Percentiles rank a stretch among this genome's conserved stretches.
Evolutionary conservation across 495 filamentous ascomycete species (phyloP).

Genomic region (Xylaria bambusicola): DNA sequence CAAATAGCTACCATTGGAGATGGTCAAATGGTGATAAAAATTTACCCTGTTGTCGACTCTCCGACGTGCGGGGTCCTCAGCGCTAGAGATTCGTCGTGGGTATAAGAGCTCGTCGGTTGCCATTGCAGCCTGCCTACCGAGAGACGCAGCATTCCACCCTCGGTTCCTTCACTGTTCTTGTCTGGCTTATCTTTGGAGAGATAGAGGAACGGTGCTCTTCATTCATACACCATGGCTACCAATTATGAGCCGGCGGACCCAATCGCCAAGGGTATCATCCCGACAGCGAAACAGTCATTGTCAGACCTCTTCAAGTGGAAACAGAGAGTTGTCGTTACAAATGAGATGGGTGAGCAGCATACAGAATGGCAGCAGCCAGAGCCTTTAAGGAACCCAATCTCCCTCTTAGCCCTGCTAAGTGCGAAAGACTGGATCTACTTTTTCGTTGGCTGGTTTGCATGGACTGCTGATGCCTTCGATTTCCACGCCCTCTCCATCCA

Average conservation of each 20-base stretch:
- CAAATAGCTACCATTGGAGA: background rate
- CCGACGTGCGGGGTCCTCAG: background rate
- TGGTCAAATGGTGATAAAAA: background rate
- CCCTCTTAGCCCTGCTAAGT: constrained; percentile 57
- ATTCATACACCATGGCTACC: constrained; percentile 17
- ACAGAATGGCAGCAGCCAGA: constrained; percentile 63
- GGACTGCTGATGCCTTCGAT: constrained; percentile 74
- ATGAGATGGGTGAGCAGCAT: constrained; percentile 55
- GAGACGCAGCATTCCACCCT: background rate
- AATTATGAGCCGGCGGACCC: constrained; percentile 57
- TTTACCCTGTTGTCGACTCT: background rate
- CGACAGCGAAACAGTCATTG: constrained; percentile 60
- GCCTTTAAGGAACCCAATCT: constrained; percentile 63
- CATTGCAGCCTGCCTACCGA: background rate
- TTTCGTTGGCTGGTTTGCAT: constrained; percentile 62
- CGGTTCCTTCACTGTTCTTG: background rate
- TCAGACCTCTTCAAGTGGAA: constrained; percentile 69
- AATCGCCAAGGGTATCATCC: constrained; percentile 57
- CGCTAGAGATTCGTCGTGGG: background rate
- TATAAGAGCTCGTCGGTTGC: constrained; percentile 11
- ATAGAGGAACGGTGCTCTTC: background rate
- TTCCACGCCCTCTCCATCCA: constrained; percentile 77
- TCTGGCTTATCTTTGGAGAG: background rate
- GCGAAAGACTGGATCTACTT: constrained; percentile 64
- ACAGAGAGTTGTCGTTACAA: constrained; percentile 63